A percentile compares a stretch with the other conserved stretches of the same genome.
phyloP scores from a whole-genome alignment of 192 early-diverging fungal species.

The Coemansia nantahalensis region DNA sequence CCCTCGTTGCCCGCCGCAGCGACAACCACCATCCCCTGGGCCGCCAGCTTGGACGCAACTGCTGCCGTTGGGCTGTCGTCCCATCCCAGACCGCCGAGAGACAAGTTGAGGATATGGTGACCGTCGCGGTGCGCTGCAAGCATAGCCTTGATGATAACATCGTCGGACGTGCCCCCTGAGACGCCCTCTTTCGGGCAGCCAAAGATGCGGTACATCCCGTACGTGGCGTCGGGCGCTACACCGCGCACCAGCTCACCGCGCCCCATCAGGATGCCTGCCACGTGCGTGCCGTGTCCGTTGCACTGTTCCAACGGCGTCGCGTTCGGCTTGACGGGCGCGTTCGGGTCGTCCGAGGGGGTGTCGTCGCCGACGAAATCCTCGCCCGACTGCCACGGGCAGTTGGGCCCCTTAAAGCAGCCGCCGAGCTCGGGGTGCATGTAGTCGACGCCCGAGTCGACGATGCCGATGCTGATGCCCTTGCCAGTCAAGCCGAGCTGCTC shows the following conservation, averaged over 20 bases:
- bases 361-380: slow-evolving; percentile 65
- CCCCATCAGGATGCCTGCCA: slow-evolving; percentile 60
- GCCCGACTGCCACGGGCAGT: slow-evolving; percentile 59
- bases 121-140: slow-evolving; percentile 48
- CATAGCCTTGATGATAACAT: slow-evolving; percentile 61
- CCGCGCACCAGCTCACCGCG: slow-evolving; percentile 51
- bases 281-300: slow-evolving; percentile 67
- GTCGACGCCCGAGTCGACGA: too few relatives aligned
- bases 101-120: slow-evolving; percentile 62
- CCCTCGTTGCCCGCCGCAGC: slow-evolving; percentile 80
- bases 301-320: slow-evolving; percentile 52
- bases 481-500: slow-evolving; percentile 55
- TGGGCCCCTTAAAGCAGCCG: slow-evolving; percentile 58
- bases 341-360: slow-evolving; percentile 19
- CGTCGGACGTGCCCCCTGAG: slow-evolving; percentile 21
- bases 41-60: slow-evolving; percentile 45
- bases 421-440: slow-evolving; percentile 67
- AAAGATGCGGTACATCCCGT: slow-evolving; percentile 67
- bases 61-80: slow-evolving; percentile 53
- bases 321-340: slow-evolving; percentile 53
- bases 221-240: slow-evolving; percentile 65
- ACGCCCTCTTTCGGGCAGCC: slow-evolving; percentile 48
- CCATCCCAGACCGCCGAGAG: slow-evolving; percentile 62
- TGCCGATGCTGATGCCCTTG: slow-evolving; percentile 62
- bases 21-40: slow-evolving; percentile 58